Evolutionary conservation across 2,329 filamentous ascomycete genomes (phyloP).

Genomic region (Paramyrothecium sp.): DNA sequence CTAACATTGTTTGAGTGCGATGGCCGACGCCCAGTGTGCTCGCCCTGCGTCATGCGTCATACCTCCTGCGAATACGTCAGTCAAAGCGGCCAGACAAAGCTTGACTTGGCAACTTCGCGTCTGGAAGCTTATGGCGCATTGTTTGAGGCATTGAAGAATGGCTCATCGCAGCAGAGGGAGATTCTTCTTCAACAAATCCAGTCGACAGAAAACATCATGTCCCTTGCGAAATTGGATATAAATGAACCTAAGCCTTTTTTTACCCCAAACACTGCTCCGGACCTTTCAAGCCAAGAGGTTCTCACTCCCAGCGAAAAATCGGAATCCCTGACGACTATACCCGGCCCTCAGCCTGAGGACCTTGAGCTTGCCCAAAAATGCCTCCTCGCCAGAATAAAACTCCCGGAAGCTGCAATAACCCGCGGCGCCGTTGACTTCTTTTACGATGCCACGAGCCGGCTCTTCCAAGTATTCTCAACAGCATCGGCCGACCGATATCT

Average conservation of each 20-base stretch:
- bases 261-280: too few species aligned
- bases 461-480: conserved; percentile 12
- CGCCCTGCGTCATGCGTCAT: neutral
- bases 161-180: neutral
- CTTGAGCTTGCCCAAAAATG: neutral
- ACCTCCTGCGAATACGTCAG: neutral
- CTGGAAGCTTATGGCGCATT: neutral
- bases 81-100: neutral
- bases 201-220: neutral
- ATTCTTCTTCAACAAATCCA: neutral
- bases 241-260: too few species aligned
- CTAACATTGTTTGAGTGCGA: neutral
- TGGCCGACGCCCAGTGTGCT: neutral
- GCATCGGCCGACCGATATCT: neutral
- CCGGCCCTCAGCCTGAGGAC: neutral
- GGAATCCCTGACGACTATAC: too few species aligned
- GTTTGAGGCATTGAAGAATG: neutral
- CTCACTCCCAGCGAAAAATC: too few species aligned
- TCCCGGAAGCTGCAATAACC: neutral
- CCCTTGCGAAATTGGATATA: too few species aligned
- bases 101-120: neutral
- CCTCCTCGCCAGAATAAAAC: neutral
- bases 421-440: conserved; percentile 4
- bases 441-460: conserved; percentile 4
- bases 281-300: too few species aligned